Evolutionary conservation across 2,329 filamentous ascomycete species (phyloP), one percentile per base, ranked within the genome.

Genomic region (Alternaria ventricosa): DNA sequence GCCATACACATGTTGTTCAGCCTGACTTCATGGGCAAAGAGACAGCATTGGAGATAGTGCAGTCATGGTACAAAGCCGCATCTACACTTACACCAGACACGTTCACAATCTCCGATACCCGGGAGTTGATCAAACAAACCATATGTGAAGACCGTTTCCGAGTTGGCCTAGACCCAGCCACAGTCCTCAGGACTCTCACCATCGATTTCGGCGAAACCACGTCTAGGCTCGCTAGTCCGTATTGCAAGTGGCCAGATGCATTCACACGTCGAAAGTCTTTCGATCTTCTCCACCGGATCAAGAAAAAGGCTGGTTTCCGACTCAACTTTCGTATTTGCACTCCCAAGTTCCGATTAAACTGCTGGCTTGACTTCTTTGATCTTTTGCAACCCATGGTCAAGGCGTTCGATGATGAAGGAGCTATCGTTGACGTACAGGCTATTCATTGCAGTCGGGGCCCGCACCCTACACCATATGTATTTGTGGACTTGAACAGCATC

Each of bases 331-430:
- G 36, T 41, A 41, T 41, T 18, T 41, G 36, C 36, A 18, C 8
- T 6, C 36, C 36, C 1, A 41, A 41, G n/a, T 41, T 41, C 36
- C 36, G 36, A 41, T 41, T 41, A 4, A 41, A 41, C 9, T 41
- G 36, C 3, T 41, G 36, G 36, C n/a, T n/a, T 4, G 36, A 18
- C 36, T 41, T 41, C 36, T 18, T 41, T 5, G 36, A 41, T 18
- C 36, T 41, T 4, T 0, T 41, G 5, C 15, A 41, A 18, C 36
- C 36, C 0, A 41, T 18, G 1, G 43, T 45, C 20, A 22, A 45
- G 43, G 5, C 12, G 0, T 8, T 45, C 0, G 43, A 22, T 0
- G 0, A 13, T 3, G 43, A 45, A 0, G 20, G 43, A 1, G 43
- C 3, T 5, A 45, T 45, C 43, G 20, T 45, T 6, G 43, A 45